Base-by-base conservation (phyloP, 2,329 filamentous ascomycete species). In the Phaeosphaeria sp. region DNA sequence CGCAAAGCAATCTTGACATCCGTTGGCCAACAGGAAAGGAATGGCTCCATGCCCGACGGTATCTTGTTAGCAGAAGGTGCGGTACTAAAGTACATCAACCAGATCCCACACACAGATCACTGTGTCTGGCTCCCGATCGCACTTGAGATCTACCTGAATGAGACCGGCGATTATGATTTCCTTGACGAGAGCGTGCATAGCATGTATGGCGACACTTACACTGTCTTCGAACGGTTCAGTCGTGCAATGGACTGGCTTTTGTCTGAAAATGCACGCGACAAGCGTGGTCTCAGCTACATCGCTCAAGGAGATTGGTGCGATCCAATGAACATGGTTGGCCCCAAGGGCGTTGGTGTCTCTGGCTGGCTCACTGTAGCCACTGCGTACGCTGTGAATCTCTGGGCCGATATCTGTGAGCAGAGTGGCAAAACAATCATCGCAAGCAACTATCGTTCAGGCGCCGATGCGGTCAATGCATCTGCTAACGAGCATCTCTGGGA, bases 301-400 rank as follows among this genome's bases (percentile, higher is more conserved):
- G 83, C 83, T 0, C 84, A 86, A 69, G 84, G 84, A 36, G 84
- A 87, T 68, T 87, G 84, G 84, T 87, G 84, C 62, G 84, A 86
- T 59, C 84, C 84, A 3, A 84, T 86, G 81, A 87, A 87, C 71
- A 87, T 87, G 84, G 84, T 85, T n/a, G 84, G 84, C 3, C 84
- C 83, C 67, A 85, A 85, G 68, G 84, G 84, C 41, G 79, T 80
- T 52, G 84, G 84, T 22, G 84, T 87, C 1, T 86, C 84, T 0
- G 84, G 83, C 20, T 87, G 84, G 84, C 78, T 86, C 33, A 86
- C 84, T 0, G 76, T 86, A 1, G 84, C 84, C 6, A 86, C 84
- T 0, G 84, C 75, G 0, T 84, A 82, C 63, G 82, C 84, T 0
- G 73, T 83, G 21, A 82, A 81, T 13, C 68, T 86, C 0, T 87